Conservation (phyloP, 305 asterid species). For the Ilex paraguariensis region DNA sequence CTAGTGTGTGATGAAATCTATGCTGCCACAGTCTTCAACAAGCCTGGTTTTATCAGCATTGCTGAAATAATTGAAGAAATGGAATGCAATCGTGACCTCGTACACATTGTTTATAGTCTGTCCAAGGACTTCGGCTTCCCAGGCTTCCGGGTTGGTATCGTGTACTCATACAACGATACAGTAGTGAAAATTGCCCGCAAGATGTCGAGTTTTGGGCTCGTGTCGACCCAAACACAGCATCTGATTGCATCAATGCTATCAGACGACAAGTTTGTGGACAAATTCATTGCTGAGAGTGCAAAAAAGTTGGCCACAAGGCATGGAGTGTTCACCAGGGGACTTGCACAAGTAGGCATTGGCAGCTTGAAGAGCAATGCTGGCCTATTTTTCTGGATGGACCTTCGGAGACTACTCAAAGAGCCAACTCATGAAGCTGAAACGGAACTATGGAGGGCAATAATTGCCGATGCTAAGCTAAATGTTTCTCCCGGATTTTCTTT, state of each 20-base stretch:
- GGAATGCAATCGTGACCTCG: not conserved
- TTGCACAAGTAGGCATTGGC: conserved; percentile 34
- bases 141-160: conserved; percentile 47
- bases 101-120: conserved; percentile 55
- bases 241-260: conserved; percentile 42
- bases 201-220: conserved; percentile 63
- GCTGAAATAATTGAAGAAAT: not conserved
- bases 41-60: not conserved
- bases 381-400: conserved; percentile 47
- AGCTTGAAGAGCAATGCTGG: conserved; percentile 44
- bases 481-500: conserved; percentile 35
- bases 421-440: conserved; percentile 41
- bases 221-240: conserved; percentile 54
- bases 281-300: conserved; percentile 31
- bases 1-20: conserved; percentile 63
- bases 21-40: not conserved
- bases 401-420: conserved; percentile 20
- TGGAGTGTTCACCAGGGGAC: conserved; percentile 20
- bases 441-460: conserved; percentile 42
- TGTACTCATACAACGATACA: conserved; percentile 43
- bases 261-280: conserved; percentile 36
- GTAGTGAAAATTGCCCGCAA: conserved; percentile 38
- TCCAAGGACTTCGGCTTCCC: conserved; percentile 63
- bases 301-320: conserved; percentile 32
- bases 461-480: conserved; percentile 35